Percentiles rank a stretch among this genome's conserved stretches.
phyloP scores from a whole-genome alignment of 257 asterid species.

The Lavandula angustifolia region DNA sequence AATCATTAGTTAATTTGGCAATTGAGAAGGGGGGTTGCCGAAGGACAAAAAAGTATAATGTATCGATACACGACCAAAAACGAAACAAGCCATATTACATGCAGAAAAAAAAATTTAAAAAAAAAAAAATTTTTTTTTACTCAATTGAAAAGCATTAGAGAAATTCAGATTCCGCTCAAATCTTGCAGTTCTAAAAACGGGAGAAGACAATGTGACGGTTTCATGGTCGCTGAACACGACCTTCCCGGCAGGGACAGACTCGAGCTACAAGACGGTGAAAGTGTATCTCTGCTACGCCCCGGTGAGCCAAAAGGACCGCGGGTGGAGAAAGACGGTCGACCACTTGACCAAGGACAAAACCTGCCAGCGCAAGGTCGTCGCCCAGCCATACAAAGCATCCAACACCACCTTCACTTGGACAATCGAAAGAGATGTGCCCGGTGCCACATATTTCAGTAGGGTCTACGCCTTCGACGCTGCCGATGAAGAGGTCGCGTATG shows the following conservation, averaged over 20 bases:
- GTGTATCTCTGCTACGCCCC: constrained; percentile 71
- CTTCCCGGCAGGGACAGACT: constrained; percentile 40
- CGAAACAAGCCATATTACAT: too few relatives aligned
- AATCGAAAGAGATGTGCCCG: constrained; percentile 49
- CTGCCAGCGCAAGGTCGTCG: constrained; percentile 55
- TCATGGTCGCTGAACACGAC: constrained; percentile 31
- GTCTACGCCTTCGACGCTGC: constrained; percentile 48
- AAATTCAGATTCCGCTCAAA: background rate
- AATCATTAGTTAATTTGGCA: too few relatives aligned
- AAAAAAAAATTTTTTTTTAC: too few relatives aligned
- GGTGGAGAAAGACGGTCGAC: constrained; percentile 69
- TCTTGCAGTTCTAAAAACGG: constrained; percentile 30
- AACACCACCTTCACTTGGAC: constrained; percentile 47
- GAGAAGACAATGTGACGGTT: constrained; percentile 28
- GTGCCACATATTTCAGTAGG: constrained; percentile 65
- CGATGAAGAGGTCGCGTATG: constrained; percentile 48
- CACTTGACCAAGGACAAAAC: constrained; percentile 62
- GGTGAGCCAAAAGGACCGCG: constrained; percentile 70
- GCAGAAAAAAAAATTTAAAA: too few relatives aligned
- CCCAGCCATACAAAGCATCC: constrained; percentile 41
- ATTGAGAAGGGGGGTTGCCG: too few relatives aligned
- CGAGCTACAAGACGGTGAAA: constrained; percentile 47
- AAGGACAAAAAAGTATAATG: too few relatives aligned
- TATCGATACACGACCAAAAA: too few relatives aligned
- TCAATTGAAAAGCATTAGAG: too few relatives aligned